Evolutionary conservation across 2,329 filamentous ascomycete genomes (phyloP), one percentile per base, ranked within the genome.

Genomic region (Emergomyces africanus): DNA sequence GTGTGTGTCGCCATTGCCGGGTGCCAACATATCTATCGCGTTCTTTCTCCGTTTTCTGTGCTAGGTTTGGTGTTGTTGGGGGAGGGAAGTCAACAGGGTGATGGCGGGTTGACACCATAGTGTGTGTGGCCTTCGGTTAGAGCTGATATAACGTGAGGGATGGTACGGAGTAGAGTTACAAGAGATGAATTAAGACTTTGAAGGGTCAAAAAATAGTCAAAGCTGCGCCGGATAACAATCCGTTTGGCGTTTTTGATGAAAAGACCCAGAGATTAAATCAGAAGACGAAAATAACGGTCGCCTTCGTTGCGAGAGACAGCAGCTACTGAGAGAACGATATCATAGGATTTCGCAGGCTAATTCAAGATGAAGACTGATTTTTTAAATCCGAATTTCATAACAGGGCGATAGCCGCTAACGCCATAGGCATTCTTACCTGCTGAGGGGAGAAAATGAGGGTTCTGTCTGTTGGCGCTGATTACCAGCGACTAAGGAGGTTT

Each of bases 31-130:
- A 5, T 67, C 62, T 62, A 33, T 66, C 65, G 60, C 65, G 66
- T 68, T 65, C 65, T 64, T 57, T 63, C 55, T 64, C 58, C 61
- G 65, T 60, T 59, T 61, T 58, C 46, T 63, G 58, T 39, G 67
- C 61, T 41, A 67, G 62, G 35, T 60, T 65, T 41, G 67, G 60
- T 20, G 71, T 67, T 20, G 65, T 64, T 41, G 67, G 69, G 44
- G 72, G 66, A 44, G 77, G 71, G 64, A 81, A 82, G 44, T 78
- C 77, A 50, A 72, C 67, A 30, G 80, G 79, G 64, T 83, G 80
- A 25, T 78, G 75, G 64, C 81, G 78, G 42, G 80, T 83, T 39
- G 79, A 80, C 57, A 83, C 81, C 81, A 83, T 83, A 59, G 58
- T 70, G 18, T 28, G 35, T 10, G n/a, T n/a, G n/a, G n/a, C n/a